A percentile compares a stretch with the other conserved stretches of the same genome.
phyloP scores from a whole-genome alignment of 305 asterid genomes.

The Ilex paraguariensis region DNA sequence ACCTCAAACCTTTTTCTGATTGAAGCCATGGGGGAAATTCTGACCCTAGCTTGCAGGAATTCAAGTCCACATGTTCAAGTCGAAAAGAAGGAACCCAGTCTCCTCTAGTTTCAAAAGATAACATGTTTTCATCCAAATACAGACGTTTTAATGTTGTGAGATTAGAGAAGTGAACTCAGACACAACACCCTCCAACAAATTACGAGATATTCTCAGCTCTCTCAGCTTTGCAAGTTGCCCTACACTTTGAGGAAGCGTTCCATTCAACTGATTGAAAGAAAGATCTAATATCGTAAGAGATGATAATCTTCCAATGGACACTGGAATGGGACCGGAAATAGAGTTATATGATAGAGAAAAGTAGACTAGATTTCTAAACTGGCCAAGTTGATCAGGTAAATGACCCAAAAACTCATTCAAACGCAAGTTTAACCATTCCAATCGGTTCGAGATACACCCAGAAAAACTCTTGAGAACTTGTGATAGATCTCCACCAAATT shows the following conservation, averaged over 20 bases:
- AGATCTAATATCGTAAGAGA: conserved; percentile 13
- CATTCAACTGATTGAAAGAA: conserved; percentile 7
- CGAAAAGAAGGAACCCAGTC: not conserved
- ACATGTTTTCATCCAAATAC: not conserved
- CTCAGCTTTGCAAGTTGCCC: conserved; percentile 12
- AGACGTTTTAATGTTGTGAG: not conserved
- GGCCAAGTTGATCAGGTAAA: not conserved
- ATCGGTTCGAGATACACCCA: too few species aligned
- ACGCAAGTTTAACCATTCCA: too few species aligned
- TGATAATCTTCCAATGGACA: not conserved
- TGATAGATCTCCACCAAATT: not conserved
- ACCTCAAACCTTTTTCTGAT: not conserved
- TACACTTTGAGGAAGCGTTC: conserved; percentile 9
- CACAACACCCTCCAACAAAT: conserved; percentile 15
- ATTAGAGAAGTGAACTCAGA: conserved; percentile 14
- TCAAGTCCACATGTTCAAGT: not conserved
- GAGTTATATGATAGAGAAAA: too few species aligned
- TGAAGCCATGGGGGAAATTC: conserved; percentile 1
- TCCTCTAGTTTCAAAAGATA: not conserved
- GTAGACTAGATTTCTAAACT: too few species aligned
- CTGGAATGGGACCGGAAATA: too few species aligned
- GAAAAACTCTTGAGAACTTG: not conserved
- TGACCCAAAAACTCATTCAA: not conserved
- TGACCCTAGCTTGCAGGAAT: not conserved
- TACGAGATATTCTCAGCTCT: conserved; percentile 13